phyloP scores from a whole-genome alignment of 768 basidiomycete species.

The Dioszegia aurantiaca region DNA sequence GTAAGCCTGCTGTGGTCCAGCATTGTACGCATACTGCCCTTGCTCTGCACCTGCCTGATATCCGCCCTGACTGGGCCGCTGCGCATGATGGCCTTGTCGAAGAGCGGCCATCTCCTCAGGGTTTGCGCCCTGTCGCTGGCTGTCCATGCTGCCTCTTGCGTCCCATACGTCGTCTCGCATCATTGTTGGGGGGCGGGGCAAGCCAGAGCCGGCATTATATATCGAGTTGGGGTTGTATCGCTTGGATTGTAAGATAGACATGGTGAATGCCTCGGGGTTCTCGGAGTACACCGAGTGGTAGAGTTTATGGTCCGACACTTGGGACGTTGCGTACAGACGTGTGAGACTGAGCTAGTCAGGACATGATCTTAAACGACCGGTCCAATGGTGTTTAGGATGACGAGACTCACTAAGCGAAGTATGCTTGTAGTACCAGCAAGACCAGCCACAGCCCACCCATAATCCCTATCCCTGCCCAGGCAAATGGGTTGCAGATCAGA shows the following conservation, averaged over 20 bases:
- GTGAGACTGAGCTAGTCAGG: constrained; percentile 55
- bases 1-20: not conserved
- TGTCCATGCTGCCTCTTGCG: constrained; percentile 41
- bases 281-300: constrained; percentile 70
- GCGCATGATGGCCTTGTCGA: constrained; percentile 3
- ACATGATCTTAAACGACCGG: too few species aligned
- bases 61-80: constrained; percentile 13
- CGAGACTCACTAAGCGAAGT: constrained; percentile 52
- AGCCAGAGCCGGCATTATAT: constrained; percentile 25
- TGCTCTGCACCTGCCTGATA: constrained; percentile 1
- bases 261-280: constrained; percentile 51
- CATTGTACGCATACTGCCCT: constrained; percentile 1
- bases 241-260: constrained; percentile 47
- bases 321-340: constrained; percentile 67
- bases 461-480: constrained; percentile 87
- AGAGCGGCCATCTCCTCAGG: constrained; percentile 3
- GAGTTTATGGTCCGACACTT: constrained; percentile 75
- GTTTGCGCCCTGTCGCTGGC: constrained; percentile 13
- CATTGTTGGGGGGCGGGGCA: constrained; percentile 15
- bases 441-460: constrained; percentile 87
- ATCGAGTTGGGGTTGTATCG: constrained; percentile 41
- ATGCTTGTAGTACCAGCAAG: constrained; percentile 71
- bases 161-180: constrained; percentile 47
- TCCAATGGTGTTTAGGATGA: too few species aligned
- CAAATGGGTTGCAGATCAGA: constrained; percentile 80